Conservation (phyloP, 768 basidiomycete species). For the Phlebiopsis gigantea region DNA sequence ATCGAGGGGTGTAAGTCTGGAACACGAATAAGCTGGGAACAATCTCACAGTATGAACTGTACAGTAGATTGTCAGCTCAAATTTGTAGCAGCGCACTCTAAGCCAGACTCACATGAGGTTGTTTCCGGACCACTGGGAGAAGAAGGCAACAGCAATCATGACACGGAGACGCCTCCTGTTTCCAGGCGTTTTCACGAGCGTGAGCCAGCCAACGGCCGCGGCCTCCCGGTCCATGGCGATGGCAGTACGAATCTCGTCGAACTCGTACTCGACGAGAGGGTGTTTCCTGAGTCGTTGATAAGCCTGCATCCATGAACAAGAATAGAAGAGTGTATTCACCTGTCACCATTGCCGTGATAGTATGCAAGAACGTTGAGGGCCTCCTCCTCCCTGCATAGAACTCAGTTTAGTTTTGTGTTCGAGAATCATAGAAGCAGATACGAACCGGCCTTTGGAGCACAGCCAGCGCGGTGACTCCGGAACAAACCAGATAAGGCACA, state of each 20-base stretch:
- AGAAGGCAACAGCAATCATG: slow-evolving; percentile 53
- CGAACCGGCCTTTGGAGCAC: slow-evolving; percentile 30
- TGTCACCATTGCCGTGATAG: slow-evolving; percentile 36
- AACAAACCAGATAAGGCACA: slow-evolving; percentile 36
- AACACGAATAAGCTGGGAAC: no score
- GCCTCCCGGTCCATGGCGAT: slow-evolving; percentile 37
- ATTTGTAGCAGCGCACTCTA: not conserved
- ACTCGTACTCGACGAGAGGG: slow-evolving; percentile 55
- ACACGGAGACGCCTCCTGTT: slow-evolving; percentile 52
- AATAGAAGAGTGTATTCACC: slow-evolving; percentile 6
- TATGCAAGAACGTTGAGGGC: slow-evolving; percentile 33
- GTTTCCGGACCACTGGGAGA: slow-evolving; percentile 67
- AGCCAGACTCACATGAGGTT: slow-evolving; percentile 34
- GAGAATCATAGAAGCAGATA: not conserved
- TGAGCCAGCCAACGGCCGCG: slow-evolving; percentile 37
- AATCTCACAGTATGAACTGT: slow-evolving; percentile 25
- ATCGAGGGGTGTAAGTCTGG: no score
- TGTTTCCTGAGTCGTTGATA: slow-evolving; percentile 28
- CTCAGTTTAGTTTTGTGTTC: not conserved
- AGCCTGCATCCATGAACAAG: not conserved
- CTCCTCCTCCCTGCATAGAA: slow-evolving; percentile 23
- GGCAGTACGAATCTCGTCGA: slow-evolving; percentile 60
- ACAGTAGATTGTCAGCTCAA: not conserved
- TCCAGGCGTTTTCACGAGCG: slow-evolving; percentile 46
- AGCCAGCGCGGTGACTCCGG: slow-evolving; percentile 38